These are phyloP conservation scores for Saccharomyces uvarum DNA, from an alignment of 1,139 yeast genomes.

Conservation along the genomic window DNA sequence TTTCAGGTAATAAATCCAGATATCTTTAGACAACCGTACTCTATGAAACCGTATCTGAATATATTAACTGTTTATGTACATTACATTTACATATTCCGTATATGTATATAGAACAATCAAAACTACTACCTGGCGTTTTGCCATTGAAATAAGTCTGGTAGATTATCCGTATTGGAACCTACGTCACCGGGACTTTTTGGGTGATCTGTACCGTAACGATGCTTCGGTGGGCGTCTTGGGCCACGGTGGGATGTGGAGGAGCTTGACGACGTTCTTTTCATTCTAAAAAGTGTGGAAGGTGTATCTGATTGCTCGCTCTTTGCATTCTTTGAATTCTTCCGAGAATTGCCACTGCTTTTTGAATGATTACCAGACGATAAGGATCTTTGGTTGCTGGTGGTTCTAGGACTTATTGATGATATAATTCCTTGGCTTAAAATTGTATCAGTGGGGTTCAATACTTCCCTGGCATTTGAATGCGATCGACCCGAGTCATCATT, in stretches of 20 bases:
- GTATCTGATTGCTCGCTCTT: not conserved
- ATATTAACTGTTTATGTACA: not conserved
- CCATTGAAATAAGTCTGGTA: constrained; percentile 24
- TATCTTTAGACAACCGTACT: not conserved
- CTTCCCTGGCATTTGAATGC: not conserved
- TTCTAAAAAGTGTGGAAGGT: not conserved
- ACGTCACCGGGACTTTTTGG: not conserved
- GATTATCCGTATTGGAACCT: constrained; percentile 9
- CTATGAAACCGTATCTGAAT: not conserved
- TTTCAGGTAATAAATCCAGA: not conserved
- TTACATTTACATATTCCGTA: not conserved
- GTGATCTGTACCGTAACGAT: not conserved
- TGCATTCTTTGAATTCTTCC: not conserved
- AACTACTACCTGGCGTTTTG: constrained; percentile 18
- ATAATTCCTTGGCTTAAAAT: not conserved
- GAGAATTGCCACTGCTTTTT: not conserved
- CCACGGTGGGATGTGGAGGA: constrained; percentile 10
- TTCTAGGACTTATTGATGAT: not conserved
- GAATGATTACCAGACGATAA: not conserved
- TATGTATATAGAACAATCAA: not conserved
- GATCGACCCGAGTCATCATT: not conserved
- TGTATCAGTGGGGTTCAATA: not conserved
- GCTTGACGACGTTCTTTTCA: not conserved
- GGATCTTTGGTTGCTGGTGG: not conserved
- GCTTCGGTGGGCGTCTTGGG: constrained; percentile 14